phyloP scores from a whole-genome alignment of 352 stramenopile species.

The Pythium folliculosum region DNA sequence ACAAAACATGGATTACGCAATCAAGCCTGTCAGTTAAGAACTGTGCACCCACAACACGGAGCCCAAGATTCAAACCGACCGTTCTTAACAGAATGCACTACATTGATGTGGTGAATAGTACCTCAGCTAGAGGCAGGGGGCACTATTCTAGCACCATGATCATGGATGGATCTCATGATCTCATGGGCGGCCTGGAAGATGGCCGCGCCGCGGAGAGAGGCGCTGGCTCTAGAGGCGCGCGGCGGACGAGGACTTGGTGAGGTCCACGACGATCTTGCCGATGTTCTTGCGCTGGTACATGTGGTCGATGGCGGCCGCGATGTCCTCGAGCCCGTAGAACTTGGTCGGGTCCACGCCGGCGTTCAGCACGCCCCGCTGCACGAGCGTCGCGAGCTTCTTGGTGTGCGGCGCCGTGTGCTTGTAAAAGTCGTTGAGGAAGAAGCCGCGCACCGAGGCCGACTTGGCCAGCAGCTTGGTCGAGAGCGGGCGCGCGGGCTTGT shows the following conservation, averaged over 20 bases:
- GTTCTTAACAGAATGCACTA: too few species aligned
- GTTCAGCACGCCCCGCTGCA: constrained; percentile 43
- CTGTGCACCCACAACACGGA: too few species aligned
- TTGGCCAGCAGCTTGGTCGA: constrained; percentile 42
- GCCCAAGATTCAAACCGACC: too few species aligned
- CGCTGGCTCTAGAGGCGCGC: constrained; percentile 29
- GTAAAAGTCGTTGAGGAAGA: constrained; percentile 47
- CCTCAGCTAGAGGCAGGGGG: too few species aligned
- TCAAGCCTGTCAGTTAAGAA: too few species aligned
- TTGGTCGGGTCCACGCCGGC: constrained; percentile 41
- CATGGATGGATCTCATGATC: too few species aligned
- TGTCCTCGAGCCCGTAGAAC: constrained; percentile 50
- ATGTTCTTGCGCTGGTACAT: constrained; percentile 73
- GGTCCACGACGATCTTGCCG: constrained; percentile 73
- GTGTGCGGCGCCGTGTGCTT: constrained; percentile 34
- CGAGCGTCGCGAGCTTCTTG: constrained; percentile 45
- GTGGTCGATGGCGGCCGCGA: constrained; percentile 56
- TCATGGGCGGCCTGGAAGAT: too few species aligned
- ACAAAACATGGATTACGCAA: constrained; percentile 16
- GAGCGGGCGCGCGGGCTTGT: constrained; percentile 32
- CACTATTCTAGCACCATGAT: too few species aligned
- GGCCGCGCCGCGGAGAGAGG: too few species aligned
- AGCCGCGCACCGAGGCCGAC: constrained; percentile 47
- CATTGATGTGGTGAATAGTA: too few species aligned
- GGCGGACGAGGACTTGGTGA: constrained; percentile 24